Percentiles rank a stretch among this genome's conserved stretches.
These are phyloP conservation scores for Prosopis cineraria DNA, from an alignment of 306 rosid species.

Conservation along the genomic window DNA sequence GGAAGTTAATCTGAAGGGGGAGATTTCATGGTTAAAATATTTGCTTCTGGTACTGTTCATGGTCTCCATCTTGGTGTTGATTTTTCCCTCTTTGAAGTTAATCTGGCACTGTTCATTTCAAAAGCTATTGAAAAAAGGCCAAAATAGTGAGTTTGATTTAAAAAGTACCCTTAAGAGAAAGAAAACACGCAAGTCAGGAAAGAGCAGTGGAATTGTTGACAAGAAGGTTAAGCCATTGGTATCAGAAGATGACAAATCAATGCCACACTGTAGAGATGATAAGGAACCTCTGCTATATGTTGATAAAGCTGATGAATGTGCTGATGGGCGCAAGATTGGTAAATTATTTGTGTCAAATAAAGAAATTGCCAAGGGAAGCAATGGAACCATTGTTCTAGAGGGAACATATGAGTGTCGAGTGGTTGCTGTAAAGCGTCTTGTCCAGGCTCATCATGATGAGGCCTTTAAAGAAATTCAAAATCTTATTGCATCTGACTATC, in stretches of 20 bases:
- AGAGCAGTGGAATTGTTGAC: conserved; percentile 34
- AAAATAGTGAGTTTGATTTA: conserved; percentile 26
- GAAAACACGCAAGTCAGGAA: conserved; percentile 49
- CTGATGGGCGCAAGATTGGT: conserved; percentile 62
- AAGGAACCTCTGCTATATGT: conserved; percentile 5
- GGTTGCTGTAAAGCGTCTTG: conserved; percentile 87
- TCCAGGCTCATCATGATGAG: conserved; percentile 69
- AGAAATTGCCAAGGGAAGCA: conserved; percentile 81
- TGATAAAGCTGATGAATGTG: conserved; percentile 38
- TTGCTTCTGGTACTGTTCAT: conserved; percentile 32
- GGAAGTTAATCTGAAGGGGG: conserved; percentile 11
- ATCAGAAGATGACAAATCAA: conserved; percentile 34
- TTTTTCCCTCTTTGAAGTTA: neutral
- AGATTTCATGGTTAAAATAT: conserved; percentile 14
- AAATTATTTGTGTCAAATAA: conserved; percentile 54
- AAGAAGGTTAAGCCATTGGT: conserved; percentile 32
- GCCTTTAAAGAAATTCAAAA: conserved; percentile 79
- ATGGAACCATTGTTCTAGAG: conserved; percentile 74
- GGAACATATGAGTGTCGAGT: conserved; percentile 70
- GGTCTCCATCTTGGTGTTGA: conserved; percentile 34
- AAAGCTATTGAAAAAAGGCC: conserved; percentile 28
- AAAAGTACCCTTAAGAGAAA: conserved; percentile 51
- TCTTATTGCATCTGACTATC: conserved; percentile 75
- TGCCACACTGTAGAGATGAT: conserved; percentile 11
- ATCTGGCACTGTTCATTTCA: conserved; percentile 19